phyloP scores from a whole-genome alignment of 768 basidiomycete species.

The Leccinum incarnatum region DNA sequence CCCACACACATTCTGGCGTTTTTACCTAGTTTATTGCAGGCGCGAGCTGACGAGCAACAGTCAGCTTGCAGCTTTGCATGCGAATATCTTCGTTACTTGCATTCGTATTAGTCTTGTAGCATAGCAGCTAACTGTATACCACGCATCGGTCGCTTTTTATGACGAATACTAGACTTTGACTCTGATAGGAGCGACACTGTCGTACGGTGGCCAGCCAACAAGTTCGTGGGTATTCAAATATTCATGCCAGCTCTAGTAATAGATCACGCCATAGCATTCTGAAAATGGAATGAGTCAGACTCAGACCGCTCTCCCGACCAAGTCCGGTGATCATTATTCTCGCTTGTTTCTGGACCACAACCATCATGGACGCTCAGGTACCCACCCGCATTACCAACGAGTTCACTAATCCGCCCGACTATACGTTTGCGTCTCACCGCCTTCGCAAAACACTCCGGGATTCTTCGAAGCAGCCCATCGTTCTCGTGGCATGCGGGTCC shows the following conservation, averaged over 20 bases:
- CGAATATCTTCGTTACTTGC: conserved; percentile 5
- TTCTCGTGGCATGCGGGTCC: conserved; percentile 95
- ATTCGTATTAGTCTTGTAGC: conserved; percentile 22
- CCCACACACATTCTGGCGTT: conserved; percentile 8
- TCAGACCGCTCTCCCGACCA: conserved; percentile 6
- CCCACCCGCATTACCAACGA: conserved; percentile 19
- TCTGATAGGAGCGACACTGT: not conserved
- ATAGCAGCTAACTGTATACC: conserved; percentile 21
- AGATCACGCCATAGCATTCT: conserved; percentile 4
- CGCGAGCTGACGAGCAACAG: conserved; percentile 6
- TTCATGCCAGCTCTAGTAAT: conserved; percentile 8
- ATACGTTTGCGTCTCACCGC: conserved; percentile 66
- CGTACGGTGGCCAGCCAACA: not conserved
- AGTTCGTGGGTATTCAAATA: conserved; percentile 19
- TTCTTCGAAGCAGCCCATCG: conserved; percentile 75
- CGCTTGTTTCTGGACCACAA: conserved; percentile 9
- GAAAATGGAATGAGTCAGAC: not conserved
- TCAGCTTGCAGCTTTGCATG: conserved; percentile 7
- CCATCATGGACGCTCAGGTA: conserved; percentile 27
- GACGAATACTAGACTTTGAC: not conserved
- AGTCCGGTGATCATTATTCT: conserved; percentile 5
- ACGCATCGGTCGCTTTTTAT: conserved; percentile 6
- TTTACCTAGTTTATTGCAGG: not conserved
- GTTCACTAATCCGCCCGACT: conserved; percentile 66
- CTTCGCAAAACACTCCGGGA: conserved; percentile 57